Conservation (phyloP, 2,329 filamentous ascomycete genomes). For the Chaetomium sp. region DNA sequence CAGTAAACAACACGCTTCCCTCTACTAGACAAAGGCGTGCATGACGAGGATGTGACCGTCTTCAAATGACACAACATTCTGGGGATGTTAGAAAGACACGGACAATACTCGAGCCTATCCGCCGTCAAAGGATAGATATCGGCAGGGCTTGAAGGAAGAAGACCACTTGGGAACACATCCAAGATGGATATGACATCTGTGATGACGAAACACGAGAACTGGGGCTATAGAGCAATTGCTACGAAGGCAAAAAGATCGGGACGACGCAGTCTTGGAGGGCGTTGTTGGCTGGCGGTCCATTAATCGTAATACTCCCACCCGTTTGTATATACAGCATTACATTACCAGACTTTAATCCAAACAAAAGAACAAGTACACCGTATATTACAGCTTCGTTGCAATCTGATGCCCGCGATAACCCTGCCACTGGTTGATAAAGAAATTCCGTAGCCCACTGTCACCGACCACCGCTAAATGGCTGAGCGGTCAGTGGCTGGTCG, state of each 20-base stretch:
- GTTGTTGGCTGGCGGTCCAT: constrained; percentile 21
- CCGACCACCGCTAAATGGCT: no score
- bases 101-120: not conserved
- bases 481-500: no score
- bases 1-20: constrained; percentile 51
- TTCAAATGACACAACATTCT: not conserved
- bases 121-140: not conserved
- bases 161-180: constrained; percentile 6
- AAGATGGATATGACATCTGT: constrained; percentile 26
- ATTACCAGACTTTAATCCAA: constrained; percentile 9
- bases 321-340: constrained; percentile 8
- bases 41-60: not conserved
- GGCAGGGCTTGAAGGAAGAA: not conserved
- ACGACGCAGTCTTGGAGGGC: constrained; percentile 14
- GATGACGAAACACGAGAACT: constrained; percentile 27
- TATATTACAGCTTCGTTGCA: not conserved
- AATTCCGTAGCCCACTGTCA: no score
- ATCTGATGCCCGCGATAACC: no score
- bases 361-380: not conserved
- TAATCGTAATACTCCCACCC: constrained; percentile 13
- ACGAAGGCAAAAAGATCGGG: constrained; percentile 4
- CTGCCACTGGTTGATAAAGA: no score
- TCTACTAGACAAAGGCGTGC: not conserved
- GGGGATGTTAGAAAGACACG: not conserved
- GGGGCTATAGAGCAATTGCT: not conserved